A percentile compares a stretch with the other conserved stretches of the same genome.
These are phyloP conservation scores for Naganishia onofrii DNA, from an alignment of 768 basidiomycete species.

Conservation along the genomic window DNA sequence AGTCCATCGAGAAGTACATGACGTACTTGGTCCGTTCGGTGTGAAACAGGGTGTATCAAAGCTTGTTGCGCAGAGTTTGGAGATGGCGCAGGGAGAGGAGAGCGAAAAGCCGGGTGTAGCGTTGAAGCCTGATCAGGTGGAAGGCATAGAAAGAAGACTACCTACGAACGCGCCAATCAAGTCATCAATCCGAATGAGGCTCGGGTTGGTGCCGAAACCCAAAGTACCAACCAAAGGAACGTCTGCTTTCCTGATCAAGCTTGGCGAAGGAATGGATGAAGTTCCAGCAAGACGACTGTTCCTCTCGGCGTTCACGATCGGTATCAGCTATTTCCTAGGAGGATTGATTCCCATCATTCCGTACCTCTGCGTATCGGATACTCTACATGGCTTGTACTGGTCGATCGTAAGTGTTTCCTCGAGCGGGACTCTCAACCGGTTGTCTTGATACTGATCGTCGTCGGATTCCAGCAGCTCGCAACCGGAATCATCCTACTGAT, in stretches of 20 bases:
- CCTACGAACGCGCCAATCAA: neutral
- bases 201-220: too few species aligned
- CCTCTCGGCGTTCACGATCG: slow-evolving; percentile 63
- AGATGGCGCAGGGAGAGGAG: slow-evolving; percentile 41
- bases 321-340: slow-evolving; percentile 86
- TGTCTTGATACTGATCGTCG: too few species aligned
- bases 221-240: slow-evolving; percentile 63
- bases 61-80: slow-evolving; percentile 71
- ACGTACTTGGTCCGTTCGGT: slow-evolving; percentile 81
- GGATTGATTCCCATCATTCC: slow-evolving; percentile 88
- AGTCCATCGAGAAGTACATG: slow-evolving; percentile 90
- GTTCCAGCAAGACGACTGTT: slow-evolving; percentile 66
- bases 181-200: neutral
- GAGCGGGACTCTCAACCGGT: too few species aligned
- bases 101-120: slow-evolving; percentile 17
- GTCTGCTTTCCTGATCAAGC: slow-evolving; percentile 89
- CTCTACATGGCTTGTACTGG: slow-evolving; percentile 57
- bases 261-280: slow-evolving; percentile 90
- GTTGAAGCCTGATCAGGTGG: slow-evolving; percentile 58
- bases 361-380: slow-evolving; percentile 79
- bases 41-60: slow-evolving; percentile 77
- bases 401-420: slow-evolving; percentile 52
- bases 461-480: slow-evolving; percentile 54
- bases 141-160: slow-evolving; percentile 55
- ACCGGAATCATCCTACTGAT: slow-evolving; percentile 81